Evolutionary conservation across 1,284 basidiomycete genomes (phyloP).

Genomic region (Pascua sp.): DNA sequence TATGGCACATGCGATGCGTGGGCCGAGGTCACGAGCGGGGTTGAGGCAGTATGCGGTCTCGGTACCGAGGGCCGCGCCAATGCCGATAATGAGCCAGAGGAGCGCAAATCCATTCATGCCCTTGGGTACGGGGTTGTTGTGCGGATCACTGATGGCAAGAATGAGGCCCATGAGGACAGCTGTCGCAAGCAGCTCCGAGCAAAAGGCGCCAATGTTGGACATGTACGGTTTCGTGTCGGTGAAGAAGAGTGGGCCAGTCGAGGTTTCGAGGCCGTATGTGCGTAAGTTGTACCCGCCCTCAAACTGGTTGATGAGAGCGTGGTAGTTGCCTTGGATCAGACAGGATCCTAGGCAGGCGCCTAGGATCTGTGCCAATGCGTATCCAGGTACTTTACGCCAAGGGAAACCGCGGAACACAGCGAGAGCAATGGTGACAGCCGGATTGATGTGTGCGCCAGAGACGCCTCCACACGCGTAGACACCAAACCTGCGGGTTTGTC

Average conservation of each 20-base stretch:
- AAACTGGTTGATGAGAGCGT: slow-evolving; percentile 11
- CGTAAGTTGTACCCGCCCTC: slow-evolving; percentile 13
- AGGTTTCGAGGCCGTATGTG: slow-evolving; percentile 8
- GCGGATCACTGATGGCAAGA: slow-evolving; percentile 3
- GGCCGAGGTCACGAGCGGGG: slow-evolving; percentile 37
- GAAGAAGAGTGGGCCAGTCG: slow-evolving; percentile 11
- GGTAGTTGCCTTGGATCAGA: slow-evolving; percentile 29
- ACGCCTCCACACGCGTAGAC: slow-evolving; percentile 9
- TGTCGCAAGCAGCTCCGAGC: slow-evolving; percentile 12
- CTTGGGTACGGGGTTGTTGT: slow-evolving; percentile 11
- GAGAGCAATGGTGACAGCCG: slow-evolving; percentile 23
- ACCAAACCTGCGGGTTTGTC: slow-evolving; percentile 5
- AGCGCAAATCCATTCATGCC: slow-evolving; percentile 13
- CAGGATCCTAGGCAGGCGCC: slow-evolving; percentile 30
- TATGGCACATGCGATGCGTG: slow-evolving; percentile 28
- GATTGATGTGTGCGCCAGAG: slow-evolving; percentile 33
- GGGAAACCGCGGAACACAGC: slow-evolving; percentile 33
- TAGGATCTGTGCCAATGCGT: slow-evolving; percentile 31
- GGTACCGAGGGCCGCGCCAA: slow-evolving; percentile 14
- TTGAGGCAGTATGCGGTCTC: slow-evolving; percentile 28
- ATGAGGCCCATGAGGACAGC: slow-evolving; percentile 13
- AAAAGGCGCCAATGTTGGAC: slow-evolving; percentile 10
- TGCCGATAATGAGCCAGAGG: slow-evolving; percentile 10
- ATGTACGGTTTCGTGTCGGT: slow-evolving; percentile 9
- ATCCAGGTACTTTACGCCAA: slow-evolving; percentile 36